Evolutionary conservation across 495 filamentous ascomycete species (phyloP).

Genomic region (Beverwykella pulmonaria): DNA sequence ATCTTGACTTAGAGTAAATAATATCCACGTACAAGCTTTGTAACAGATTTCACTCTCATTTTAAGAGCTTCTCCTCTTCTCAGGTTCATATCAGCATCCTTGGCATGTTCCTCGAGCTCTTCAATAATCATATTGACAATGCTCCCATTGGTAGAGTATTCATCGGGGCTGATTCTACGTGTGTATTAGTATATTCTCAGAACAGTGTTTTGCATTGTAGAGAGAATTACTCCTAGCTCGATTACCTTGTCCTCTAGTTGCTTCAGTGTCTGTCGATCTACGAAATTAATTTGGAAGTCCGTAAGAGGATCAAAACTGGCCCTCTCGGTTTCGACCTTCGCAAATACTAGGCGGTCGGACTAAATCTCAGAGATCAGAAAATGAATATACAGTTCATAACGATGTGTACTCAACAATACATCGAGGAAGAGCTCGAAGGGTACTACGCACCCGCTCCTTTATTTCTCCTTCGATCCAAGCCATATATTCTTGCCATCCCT

Average conservation of each 20-base stretch:
- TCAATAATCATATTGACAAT: conserved; percentile 5
- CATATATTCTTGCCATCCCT: conserved; percentile 27
- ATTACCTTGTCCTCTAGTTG: conserved; percentile 23
- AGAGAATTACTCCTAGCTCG: conserved; percentile 24
- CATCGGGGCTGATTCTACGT: not conserved
- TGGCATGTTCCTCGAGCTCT: conserved; percentile 1
- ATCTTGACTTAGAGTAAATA: not conserved
- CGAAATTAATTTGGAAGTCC: conserved; percentile 16
- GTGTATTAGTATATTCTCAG: conserved; percentile 2
- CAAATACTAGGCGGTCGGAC: conserved; percentile 25
- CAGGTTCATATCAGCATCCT: not conserved
- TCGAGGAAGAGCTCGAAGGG: not conserved
- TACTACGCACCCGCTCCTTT: conserved; percentile 15
- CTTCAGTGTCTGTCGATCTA: conserved; percentile 27
- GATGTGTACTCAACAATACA: conserved; percentile 8
- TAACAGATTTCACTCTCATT: conserved; percentile 14
- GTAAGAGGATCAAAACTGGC: conserved; percentile 13
- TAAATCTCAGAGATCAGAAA: not conserved
- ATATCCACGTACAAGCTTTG: conserved; percentile 14
- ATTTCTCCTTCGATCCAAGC: conserved; percentile 25
- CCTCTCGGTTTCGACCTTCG: conserved; percentile 5
- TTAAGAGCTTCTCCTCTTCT: conserved; percentile 13
- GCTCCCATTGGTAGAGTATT: not conserved
- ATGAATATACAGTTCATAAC: conserved; percentile 4
- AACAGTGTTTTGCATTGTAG: conserved; percentile 14